These are phyloP conservation scores for Pyrenochaeta sp. DNA, from an alignment of 2,329 filamentous ascomycete species.

Conservation along the genomic window DNA sequence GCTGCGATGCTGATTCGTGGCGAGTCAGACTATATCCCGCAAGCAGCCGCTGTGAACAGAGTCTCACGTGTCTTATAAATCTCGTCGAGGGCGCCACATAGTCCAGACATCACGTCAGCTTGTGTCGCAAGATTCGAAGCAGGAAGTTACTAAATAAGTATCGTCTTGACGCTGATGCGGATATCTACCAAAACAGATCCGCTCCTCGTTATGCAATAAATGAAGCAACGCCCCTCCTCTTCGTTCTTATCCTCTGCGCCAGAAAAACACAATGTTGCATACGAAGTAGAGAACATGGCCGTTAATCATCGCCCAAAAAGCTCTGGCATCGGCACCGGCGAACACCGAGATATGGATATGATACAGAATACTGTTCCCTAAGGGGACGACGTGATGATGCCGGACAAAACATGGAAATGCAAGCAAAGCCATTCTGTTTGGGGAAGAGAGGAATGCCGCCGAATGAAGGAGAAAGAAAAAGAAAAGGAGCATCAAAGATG, in stretches of 20 bases:
- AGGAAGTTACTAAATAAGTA: background rate
- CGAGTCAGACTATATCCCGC: constrained; percentile 2
- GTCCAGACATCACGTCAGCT: background rate
- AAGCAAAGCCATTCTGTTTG: constrained; percentile 41
- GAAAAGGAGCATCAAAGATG: background rate
- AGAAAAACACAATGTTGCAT: constrained; percentile 18
- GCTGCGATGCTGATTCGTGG: constrained; percentile 8
- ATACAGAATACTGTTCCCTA: constrained; percentile 31
- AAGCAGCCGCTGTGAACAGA: constrained; percentile 6
- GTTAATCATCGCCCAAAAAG: constrained; percentile 24
- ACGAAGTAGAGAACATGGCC: constrained; percentile 15
- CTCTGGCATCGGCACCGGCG: constrained; percentile 11
- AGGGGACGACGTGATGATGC: constrained; percentile 5
- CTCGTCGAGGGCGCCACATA: background rate
- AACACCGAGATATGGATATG: constrained; percentile 40
- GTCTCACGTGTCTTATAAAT: constrained; percentile 3
- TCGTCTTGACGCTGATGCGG: constrained; percentile 33
- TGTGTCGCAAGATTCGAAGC: background rate
- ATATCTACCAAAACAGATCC: constrained; percentile 28
- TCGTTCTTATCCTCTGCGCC: constrained; percentile 17
- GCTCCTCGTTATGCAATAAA: constrained; percentile 43
- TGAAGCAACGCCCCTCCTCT: constrained; percentile 34
- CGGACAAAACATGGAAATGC: constrained; percentile 31
- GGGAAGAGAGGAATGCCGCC: constrained; percentile 32
- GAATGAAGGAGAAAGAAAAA: constrained; percentile 21